Evolutionary conservation across 176 grass and related monocot genomes (phyloP), one percentile per base, ranked within the genome.

Genomic region (Oryza nivara): DNA sequence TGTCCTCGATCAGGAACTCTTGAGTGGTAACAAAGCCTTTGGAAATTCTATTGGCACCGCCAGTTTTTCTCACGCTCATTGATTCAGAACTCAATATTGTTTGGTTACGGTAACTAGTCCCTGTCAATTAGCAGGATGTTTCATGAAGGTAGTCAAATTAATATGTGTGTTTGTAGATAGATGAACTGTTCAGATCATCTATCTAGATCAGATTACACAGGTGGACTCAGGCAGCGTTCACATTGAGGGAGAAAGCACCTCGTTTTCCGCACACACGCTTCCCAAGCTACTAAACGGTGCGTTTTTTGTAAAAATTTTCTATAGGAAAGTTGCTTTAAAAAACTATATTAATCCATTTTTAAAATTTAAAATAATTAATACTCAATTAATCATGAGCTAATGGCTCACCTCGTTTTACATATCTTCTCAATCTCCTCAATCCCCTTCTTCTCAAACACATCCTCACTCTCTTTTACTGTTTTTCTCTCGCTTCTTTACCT

Each of bases 1-100:
- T 32, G 30, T 13, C 58, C 56, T 69, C 11, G 66, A 35, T 36
- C 68, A 65, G 14, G 80, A 88, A 78, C 41, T 4, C 54, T 78
- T 30, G n/a, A 25, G 72, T 67, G 54, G 26, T 8, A 51, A 12
- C 22, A 11, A 65, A 67, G 44, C 72, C 54, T 82, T 61, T 23
- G 71, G 43, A 65, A 28, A 56, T 51, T 74, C 15, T 73, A 30
- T 38, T 38, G 46, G 35, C 16, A 73, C 2, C 72, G 19, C 13
- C 3, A 17, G 16, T 38, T 14, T 49, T 66, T 48, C 10, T 7
- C 73, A 48, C 3, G 23, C 0, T 23, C 7, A 16, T 14, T 74
- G 69, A 65, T 83, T 48, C 25, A 10, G 22, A 74, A 48, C 22
- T 82, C n/a, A 38, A 28, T 52, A 82, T n/a, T 43, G 22, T 46